Base-by-base conservation (phyloP, 2,329 filamentous ascomycete genomes). In the Cercospora sesami region DNA sequence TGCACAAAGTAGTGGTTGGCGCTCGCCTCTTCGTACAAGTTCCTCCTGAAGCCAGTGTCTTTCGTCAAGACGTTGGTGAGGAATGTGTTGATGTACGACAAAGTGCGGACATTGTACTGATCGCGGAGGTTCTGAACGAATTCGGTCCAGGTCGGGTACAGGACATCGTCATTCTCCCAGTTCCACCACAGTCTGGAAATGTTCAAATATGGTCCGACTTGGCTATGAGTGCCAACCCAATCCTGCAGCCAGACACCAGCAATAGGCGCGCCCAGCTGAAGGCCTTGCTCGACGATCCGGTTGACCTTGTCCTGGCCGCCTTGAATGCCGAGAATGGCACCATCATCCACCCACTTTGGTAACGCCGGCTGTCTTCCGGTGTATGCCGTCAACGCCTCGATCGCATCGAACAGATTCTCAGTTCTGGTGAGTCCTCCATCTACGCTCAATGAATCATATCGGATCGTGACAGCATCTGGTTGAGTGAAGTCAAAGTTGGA, bases 121-220 rank as follows among this genome's bases (percentile, higher is more conserved):
- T 77, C 73, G 1, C 75, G 74, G 5, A 80, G 69, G 26, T 73
- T 61, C 60, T 79, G 78, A 5, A 79, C 78, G 60, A 79, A 80
- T 5, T 77, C 64, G n/a, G 69, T 69, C 78, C 78, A 80, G 1
- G 70, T 75, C 0, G 79, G 79, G 63, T 80, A 80, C 1, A 80
- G 73, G 5, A 69, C 64, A 9, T 71, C 69, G 63, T 80, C 78
- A 18, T 75, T 72, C 67, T 80, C 79, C 78, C 78, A 80, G 65
- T 80, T 80, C 79, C 78, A 80, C 78, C 78, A 80, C 2, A 80
- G 73, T 31, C 79, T 74, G 16, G 76, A 78, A 39, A 80, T 74
- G 63, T 77, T 77, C 51, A 74, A 73, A 60, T 77, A 78, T 7
- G 78, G 76, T 14, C 75, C 78, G 4, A 72, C 68, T 62, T 80